Evolutionary conservation across 768 basidiomycete genomes (phyloP).

Genomic region (Pulveroboletus sp.): DNA sequence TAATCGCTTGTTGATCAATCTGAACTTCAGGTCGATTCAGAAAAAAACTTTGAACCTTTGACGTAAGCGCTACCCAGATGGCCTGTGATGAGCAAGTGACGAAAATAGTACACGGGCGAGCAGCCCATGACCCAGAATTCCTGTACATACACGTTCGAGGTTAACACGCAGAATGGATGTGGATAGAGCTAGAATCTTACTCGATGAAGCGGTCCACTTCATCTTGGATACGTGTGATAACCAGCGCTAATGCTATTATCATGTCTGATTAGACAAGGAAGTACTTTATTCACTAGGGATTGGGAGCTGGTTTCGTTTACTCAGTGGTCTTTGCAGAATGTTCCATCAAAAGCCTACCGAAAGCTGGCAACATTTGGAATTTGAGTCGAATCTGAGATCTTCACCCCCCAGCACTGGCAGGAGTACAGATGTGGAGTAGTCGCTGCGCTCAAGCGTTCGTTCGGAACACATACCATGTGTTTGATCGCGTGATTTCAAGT

Average conservation of each 20-base stretch:
- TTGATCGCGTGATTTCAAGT: not conserved
- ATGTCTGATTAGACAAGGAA: slow-evolving; percentile 3
- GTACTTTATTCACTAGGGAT: not conserved
- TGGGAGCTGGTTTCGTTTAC: not conserved
- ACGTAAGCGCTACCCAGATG: too few relatives aligned
- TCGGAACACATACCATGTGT: not conserved
- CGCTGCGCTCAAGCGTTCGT: not conserved
- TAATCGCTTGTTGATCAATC: not conserved
- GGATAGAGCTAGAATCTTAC: not conserved
- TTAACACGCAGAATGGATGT: not conserved
- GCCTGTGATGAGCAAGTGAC: not conserved
- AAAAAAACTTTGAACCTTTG: too few relatives aligned
- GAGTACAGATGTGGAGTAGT: not conserved
- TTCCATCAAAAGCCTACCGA: too few relatives aligned
- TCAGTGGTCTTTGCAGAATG: too few relatives aligned
- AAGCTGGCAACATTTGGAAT: not conserved
- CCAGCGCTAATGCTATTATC: not conserved
- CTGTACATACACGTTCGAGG: not conserved
- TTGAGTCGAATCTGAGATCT: not conserved
- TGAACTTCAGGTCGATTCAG: too few relatives aligned
- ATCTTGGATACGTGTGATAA: slow-evolving; percentile 12
- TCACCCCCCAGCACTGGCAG: too few relatives aligned
- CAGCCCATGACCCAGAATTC: not conserved
- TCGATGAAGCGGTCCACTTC: slow-evolving; percentile 20
- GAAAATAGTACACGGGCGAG: too few relatives aligned